These are phyloP conservation scores for Rhizophagus prolifer DNA, from an alignment of 192 early-diverging fungal species.

Conservation along the genomic window DNA sequence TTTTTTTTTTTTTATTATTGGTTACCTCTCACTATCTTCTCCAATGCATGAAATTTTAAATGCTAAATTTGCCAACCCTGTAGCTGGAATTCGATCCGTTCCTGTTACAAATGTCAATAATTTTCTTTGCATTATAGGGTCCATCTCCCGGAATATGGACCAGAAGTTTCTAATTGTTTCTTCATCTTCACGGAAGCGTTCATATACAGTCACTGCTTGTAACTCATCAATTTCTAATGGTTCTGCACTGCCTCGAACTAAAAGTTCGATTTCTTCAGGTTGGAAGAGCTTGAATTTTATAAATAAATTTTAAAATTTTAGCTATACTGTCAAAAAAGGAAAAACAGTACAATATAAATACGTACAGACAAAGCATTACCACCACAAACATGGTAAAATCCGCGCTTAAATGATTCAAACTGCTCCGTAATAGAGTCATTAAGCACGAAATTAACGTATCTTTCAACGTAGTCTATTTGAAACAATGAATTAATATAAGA, in stretches of 20 bases:
- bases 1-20: conserved; percentile 6
- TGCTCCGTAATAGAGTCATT: conserved; percentile 71
- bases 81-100: conserved; percentile 86
- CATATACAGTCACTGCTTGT: conserved; percentile 52
- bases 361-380: conserved; percentile 76
- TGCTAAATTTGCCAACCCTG: conserved; percentile 63
- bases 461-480: conserved; percentile 71
- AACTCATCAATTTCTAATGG: conserved; percentile 60
- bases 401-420: conserved; percentile 83
- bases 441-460: conserved; percentile 80
- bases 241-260: conserved; percentile 82
- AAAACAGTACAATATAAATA: conserved; percentile 12
- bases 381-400: conserved; percentile 85
- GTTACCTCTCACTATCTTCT: conserved; percentile 40
- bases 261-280: conserved; percentile 89
- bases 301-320: background rate
- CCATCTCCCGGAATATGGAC: conserved; percentile 71
- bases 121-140: conserved; percentile 62
- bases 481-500: background rate
- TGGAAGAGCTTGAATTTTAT: conserved; percentile 61
- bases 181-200: conserved; percentile 60
- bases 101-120: conserved; percentile 90
- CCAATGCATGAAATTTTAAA: conserved; percentile 76
- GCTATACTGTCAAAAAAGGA: conserved; percentile 11
- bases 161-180: conserved; percentile 70